Evolutionary conservation across 208 protist genomes (phyloP), one percentile per base, ranked within the genome.

Genomic region (Porcisia hertigi): DNA sequence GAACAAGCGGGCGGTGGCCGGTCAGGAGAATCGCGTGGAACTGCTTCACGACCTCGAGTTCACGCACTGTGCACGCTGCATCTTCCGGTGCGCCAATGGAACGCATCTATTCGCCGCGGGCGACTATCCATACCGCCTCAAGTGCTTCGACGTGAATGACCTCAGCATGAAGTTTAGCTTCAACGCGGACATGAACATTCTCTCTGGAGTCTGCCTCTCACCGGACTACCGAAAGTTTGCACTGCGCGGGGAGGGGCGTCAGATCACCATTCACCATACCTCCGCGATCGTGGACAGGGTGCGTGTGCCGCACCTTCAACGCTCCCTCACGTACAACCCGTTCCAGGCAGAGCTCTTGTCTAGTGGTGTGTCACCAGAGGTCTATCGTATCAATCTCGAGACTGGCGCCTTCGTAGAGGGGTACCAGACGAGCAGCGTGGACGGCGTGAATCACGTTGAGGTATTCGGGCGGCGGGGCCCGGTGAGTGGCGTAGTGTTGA

Each of bases 91-190:
- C 36, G 83, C 85, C 25, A 94, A 96, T 73, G 92, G 92, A 57
- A 93, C 92, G 20, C 82, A 96, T 73, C 87, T 98, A 34, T 97
- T 96, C 73, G 88, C 89, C 52, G 89, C 92, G 25, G 94, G 94
- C 25, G 92, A 96, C 69, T 98, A 98, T 76, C 92, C 92, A 34
- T 90, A 94, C 69, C 89, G 92, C 7, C 84, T 97, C 62, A 96
- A 96, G 85, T 96, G 92, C 73, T 96, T 94, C 76, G 92, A 96
- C 71, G 90, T 97, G 23, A 94, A 96, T 73, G 87, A 98, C 71
- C 85, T 98, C 9, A 94, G 89, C 79, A 95, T 97, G 91, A 98
- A 98, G 84, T 98, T 93, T 75, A 93, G 86, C 71, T 97, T 96
- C 74, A 94, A 96, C 75, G 92, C 90, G 34, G 94, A 98, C 70